phyloP scores from a whole-genome alignment of 306 rosid species.

The Trichosanthes truncata region DNA sequence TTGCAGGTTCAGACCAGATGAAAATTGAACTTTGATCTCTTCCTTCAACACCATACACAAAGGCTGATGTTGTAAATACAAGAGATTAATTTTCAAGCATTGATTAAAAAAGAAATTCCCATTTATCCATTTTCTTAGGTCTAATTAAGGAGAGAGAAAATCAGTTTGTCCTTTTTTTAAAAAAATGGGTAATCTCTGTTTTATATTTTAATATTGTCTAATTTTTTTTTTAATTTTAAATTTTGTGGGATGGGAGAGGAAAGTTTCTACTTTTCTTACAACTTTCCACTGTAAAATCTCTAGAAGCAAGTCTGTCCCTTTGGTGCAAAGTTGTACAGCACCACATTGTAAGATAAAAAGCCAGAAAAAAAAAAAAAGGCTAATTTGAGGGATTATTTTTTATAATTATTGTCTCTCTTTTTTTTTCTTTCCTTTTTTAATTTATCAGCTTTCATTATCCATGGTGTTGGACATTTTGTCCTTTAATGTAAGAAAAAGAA shows the following conservation, averaged over 20 bases:
- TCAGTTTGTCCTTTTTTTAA: slow-evolving; percentile 15
- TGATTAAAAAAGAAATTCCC: slow-evolving; percentile 3
- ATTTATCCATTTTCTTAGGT: slow-evolving; percentile 25
- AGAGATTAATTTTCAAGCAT: slow-evolving; percentile 36
- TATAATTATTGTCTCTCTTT: not conserved
- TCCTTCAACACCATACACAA: slow-evolving; percentile 19
- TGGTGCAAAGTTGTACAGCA: slow-evolving; percentile 56
- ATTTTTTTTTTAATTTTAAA: slow-evolving; percentile 10
- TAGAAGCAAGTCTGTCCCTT: slow-evolving; percentile 38
- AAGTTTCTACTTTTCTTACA: slow-evolving; percentile 18
- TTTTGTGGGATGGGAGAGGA: slow-evolving; percentile 26
- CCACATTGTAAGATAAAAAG: slow-evolving; percentile 52
- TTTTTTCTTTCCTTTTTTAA: not conserved
- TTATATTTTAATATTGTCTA: slow-evolving; percentile 22
- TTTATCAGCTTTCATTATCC: slow-evolving; percentile 21
- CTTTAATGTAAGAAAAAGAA: slow-evolving; percentile 15
- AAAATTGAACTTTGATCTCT: slow-evolving; percentile 70
- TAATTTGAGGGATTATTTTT: slow-evolving; percentile 35
- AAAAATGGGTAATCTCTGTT: slow-evolving; percentile 15
- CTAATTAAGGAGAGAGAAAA: slow-evolving; percentile 16
- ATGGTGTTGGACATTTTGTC: slow-evolving; percentile 21
- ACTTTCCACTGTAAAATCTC: slow-evolving; percentile 55
- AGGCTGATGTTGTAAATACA: slow-evolving; percentile 53
- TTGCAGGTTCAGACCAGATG: slow-evolving; percentile 62
- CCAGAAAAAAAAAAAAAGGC: slow-evolving; percentile 20